Percentiles rank a stretch among this genome's conserved stretches.
phyloP scores from a whole-genome alignment of 495 filamentous ascomycete species.

The Aspergillus saccharolyticus region DNA sequence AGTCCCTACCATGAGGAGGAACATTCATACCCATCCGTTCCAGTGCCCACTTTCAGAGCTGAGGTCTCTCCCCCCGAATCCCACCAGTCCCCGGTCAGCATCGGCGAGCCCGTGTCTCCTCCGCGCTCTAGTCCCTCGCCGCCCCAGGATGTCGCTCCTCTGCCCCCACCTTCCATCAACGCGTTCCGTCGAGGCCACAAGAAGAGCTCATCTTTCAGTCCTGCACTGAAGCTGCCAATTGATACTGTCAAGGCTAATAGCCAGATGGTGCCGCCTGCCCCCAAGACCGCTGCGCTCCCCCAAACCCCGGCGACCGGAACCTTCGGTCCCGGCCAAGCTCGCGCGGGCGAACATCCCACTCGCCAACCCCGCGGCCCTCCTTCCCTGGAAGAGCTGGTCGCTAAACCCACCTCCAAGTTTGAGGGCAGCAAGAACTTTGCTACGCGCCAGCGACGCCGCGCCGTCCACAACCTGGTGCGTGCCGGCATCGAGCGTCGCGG shows the following conservation, averaged over 20 bases:
- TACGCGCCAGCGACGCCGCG: constrained; percentile 85
- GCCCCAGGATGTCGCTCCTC: constrained; percentile 59
- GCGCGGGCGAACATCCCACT: constrained; percentile 88
- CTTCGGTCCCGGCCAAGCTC: constrained; percentile 88
- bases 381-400: constrained; percentile 81
- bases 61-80: constrained; percentile 72
- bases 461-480: constrained; percentile 84
- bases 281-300: constrained; percentile 74
- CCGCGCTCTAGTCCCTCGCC: constrained; percentile 57
- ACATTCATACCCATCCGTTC: constrained; percentile 37
- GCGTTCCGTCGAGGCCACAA: constrained; percentile 90
- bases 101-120: constrained; percentile 50
- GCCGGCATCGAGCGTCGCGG: constrained; percentile 82
- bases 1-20: constrained; percentile 34
- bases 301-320: constrained; percentile 77
- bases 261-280: constrained; percentile 43
- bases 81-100: constrained; percentile 43
- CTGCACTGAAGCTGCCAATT: constrained; percentile 53
- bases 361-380: constrained; percentile 94
- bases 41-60: constrained; percentile 60
- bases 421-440: constrained; percentile 99
- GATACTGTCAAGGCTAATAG: constrained; percentile 57
- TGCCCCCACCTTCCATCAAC: constrained; percentile 75
- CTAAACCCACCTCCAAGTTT: constrained; percentile 86
- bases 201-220: constrained; percentile 77